phyloP scores from a whole-genome alignment of 768 basidiomycete species.

The Lactarius quietus region DNA sequence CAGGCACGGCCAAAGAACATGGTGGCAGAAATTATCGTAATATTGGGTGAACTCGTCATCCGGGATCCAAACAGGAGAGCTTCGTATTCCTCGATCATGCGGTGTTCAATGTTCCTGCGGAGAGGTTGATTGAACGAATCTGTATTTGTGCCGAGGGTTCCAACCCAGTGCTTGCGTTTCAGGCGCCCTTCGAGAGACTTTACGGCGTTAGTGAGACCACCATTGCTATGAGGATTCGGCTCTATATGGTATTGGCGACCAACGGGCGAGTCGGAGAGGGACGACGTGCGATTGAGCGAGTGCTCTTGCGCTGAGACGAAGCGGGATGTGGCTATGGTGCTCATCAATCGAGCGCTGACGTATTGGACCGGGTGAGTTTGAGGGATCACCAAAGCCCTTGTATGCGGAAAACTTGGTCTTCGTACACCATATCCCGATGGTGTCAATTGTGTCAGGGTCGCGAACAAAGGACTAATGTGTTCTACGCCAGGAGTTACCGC shows the following conservation, averaged over 20 bases:
- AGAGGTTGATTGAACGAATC: constrained; percentile 58
- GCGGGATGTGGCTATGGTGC: constrained; percentile 35
- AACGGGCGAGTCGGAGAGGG: constrained; percentile 35
- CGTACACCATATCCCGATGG: constrained; percentile 18
- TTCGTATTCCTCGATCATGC: constrained; percentile 42
- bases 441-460: constrained; percentile 30
- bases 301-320: constrained; percentile 47
- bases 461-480: constrained; percentile 54
- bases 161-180: constrained; percentile 57
- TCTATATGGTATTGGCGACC: constrained; percentile 44
- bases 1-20: constrained; percentile 84
- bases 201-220: constrained; percentile 80
- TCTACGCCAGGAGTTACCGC: constrained; percentile 44
- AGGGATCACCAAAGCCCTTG: constrained; percentile 26
- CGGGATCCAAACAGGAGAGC: constrained; percentile 73
- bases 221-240: constrained; percentile 74
- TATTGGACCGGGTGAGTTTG: constrained; percentile 23
- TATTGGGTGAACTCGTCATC: constrained; percentile 73
- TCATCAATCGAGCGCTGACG: constrained; percentile 30
- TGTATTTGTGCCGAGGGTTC: constrained; percentile 69
- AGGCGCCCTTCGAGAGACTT: constrained; percentile 54
- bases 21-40: constrained; percentile 88
- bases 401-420: constrained; percentile 18
- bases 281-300: constrained; percentile 52
- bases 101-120: constrained; percentile 51